Evolutionary conservation across 768 basidiomycete species (phyloP).

Genomic region (Russula emetica): DNA sequence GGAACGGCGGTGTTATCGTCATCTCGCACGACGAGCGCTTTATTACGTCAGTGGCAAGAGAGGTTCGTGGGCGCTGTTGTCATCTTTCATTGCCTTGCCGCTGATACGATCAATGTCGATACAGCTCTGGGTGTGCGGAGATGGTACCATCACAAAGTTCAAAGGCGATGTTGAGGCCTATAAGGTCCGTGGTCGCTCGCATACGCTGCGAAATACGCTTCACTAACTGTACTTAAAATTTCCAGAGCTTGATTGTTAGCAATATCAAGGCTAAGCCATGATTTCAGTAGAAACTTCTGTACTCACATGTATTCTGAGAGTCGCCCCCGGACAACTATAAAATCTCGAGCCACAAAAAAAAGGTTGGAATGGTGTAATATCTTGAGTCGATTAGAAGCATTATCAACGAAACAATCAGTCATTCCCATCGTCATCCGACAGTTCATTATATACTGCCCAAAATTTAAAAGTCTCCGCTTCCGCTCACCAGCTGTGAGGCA

Average conservation of each 20-base stretch:
- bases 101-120: slow-evolving; percentile 16
- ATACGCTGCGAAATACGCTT: neutral
- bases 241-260: slow-evolving; percentile 31
- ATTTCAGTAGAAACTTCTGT: slow-evolving; percentile 6
- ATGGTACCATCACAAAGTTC: slow-evolving; percentile 77
- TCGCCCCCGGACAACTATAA: slow-evolving; percentile 3
- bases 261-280: slow-evolving; percentile 36
- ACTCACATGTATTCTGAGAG: slow-evolving; percentile 4
- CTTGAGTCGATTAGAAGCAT: too few species aligned
- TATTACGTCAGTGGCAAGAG: slow-evolving; percentile 83
- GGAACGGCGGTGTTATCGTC: slow-evolving; percentile 90
- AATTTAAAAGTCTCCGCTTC: too few species aligned
- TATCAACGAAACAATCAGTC: too few species aligned
- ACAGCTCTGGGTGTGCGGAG: slow-evolving; percentile 91
- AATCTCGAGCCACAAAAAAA: neutral
- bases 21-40: slow-evolving; percentile 96
- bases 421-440: too few species aligned
- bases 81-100: neutral
- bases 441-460: too few species aligned
- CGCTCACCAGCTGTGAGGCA: too few species aligned
- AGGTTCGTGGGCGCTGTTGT: slow-evolving; percentile 45
- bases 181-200: slow-evolving; percentile 50
- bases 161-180: slow-evolving; percentile 87
- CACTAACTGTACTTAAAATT: neutral
- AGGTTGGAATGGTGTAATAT: too few species aligned